Evolutionary conservation across 2,329 filamentous ascomycete genomes (phyloP), one percentile per base, ranked within the genome.

Genomic region (Trichophyton rubrum): DNA sequence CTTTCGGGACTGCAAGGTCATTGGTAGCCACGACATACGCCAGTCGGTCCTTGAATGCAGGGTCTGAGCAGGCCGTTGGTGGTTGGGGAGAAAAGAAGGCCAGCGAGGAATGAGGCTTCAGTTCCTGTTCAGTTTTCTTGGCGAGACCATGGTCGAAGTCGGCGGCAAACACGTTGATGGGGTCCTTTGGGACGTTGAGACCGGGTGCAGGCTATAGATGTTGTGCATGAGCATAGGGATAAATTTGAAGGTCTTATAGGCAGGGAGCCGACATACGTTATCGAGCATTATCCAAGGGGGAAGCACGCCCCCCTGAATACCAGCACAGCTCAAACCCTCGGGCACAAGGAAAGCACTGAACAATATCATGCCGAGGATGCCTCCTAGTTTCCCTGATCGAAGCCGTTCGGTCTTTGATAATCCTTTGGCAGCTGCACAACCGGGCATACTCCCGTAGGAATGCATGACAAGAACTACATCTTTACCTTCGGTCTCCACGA

Each of bases 381-480:
- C 55, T 40, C 55, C 55, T 9, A 20, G 55, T 33, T 58, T 51
- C 30, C 61, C 61, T 27, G n/a, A 7, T 17, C 27, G 38, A 7
- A 20, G 3, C 8, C 55, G 58, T 38, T 63, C 57, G 9, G 45
- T 51, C 22, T 60, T 59, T 17, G 59, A 58, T 1, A 71, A 61
- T 1, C 69, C 73, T 15, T 64, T 62, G 4, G 72, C 62, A 2
- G 68, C 72, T 43, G 66, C 68, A 27, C 64, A 64, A 0, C 65
- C 66, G 2, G 71, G 62, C 1, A 71, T 64, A 17, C 71, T 72
- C 17, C 68, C 67, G 67, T 74, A 76, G n/a, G 71, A 73, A 60
- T 76, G 73, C 33, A 67, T 63, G 2, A 73, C 61, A 9, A 75
- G 64, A 9, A 75, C 58, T 6, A 74, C 70, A 47, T 74, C 69